phyloP scores from a whole-genome alignment of 1,139 yeast species.

The Saccharomycopsis crataegensis region DNA sequence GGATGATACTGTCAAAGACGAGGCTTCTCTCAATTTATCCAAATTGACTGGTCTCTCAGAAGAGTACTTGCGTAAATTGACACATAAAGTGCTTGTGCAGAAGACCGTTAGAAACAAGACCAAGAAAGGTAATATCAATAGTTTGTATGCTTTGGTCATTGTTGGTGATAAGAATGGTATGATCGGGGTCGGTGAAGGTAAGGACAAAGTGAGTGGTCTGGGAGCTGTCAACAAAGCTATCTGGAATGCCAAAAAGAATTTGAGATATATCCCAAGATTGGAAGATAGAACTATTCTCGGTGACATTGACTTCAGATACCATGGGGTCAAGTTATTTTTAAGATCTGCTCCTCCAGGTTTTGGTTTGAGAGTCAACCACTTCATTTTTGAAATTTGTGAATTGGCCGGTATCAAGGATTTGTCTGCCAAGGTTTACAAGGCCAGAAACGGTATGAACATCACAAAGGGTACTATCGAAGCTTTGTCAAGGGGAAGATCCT shows the following conservation, averaged over 20 bases:
- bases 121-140: conserved; percentile 83
- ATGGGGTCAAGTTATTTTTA: conserved; percentile 75
- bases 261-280: conserved; percentile 74
- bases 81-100: conserved; percentile 59
- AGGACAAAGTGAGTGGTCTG: conserved; percentile 71
- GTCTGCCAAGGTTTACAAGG: conserved; percentile 83
- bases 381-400: conserved; percentile 86
- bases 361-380: conserved; percentile 88
- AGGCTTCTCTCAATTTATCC: conserved; percentile 37
- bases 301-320: conserved; percentile 73
- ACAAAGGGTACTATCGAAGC: conserved; percentile 90
- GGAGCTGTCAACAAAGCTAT: conserved; percentile 80
- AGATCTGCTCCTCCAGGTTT: conserved; percentile 91
- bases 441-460: conserved; percentile 92
- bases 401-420: conserved; percentile 93
- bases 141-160: conserved; percentile 78
- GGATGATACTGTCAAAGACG: conserved; percentile 24
- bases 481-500: conserved; percentile 63
- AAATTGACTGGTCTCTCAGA: conserved; percentile 70
- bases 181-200: conserved; percentile 94
- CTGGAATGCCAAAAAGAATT: conserved; percentile 89
- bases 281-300: conserved; percentile 91
- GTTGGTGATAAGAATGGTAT: conserved; percentile 93
- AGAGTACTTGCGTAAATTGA: conserved; percentile 55
- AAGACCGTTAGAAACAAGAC: conserved; percentile 91